These are phyloP conservation scores for Skeletonema costatum DNA, from an alignment of 108 stramenopile genomes.

Conservation along the genomic window DNA sequence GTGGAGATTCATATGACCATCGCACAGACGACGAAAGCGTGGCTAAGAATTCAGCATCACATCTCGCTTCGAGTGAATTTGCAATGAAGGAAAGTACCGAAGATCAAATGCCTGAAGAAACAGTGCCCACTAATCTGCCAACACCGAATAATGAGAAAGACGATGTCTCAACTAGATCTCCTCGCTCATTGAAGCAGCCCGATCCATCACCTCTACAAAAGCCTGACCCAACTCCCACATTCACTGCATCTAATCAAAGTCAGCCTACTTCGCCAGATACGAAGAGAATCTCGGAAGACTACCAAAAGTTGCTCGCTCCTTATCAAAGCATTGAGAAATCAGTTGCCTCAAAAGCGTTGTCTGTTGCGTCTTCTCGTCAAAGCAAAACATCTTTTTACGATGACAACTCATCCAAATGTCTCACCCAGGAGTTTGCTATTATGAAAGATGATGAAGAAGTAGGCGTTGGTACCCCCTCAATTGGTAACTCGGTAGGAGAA, in stretches of 20 bases:
- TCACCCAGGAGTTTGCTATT: not conserved
- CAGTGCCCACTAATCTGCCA: too few species aligned
- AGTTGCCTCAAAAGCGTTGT: not conserved
- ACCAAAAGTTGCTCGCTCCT: not conserved
- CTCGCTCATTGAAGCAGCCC: not conserved
- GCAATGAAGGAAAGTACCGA: not conserved
- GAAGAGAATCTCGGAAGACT: conserved; percentile 4
- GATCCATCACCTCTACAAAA: not conserved
- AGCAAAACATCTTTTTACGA: not conserved
- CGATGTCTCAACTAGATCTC: not conserved
- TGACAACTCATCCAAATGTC: conserved; percentile 2
- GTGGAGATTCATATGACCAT: not conserved
- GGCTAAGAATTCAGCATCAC: not conserved
- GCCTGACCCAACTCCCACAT: not conserved
- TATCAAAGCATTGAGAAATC: not conserved
- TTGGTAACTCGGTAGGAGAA: not conserved
- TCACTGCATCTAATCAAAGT: not conserved
- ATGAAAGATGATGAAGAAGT: not conserved
- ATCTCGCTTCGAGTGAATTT: not conserved
- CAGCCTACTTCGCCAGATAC: not conserved
- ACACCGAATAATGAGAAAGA: not conserved
- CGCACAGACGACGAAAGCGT: not conserved
- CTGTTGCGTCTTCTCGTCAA: not conserved
- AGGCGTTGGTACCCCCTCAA: not conserved
- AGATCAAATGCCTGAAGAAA: not conserved